Percentiles rank a stretch among this genome's conserved stretches.
phyloP scores from a whole-genome alignment of 805 yeast genomes.

The Lipomyces orientalis region DNA sequence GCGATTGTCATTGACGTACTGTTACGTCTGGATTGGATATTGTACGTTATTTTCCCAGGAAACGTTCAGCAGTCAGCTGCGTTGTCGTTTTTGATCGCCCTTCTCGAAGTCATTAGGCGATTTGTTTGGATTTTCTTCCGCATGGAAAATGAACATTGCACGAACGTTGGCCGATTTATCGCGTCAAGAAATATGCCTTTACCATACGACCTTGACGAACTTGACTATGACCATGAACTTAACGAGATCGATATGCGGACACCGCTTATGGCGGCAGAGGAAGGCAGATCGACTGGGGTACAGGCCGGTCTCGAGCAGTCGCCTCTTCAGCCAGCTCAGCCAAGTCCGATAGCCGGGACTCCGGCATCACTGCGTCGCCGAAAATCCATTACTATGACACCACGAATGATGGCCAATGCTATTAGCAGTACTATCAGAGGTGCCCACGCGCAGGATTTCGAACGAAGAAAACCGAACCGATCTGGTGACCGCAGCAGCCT shows the following conservation, averaged over 20 bases:
- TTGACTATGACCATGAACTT: slow-evolving; percentile 42
- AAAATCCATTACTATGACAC: slow-evolving; percentile 26
- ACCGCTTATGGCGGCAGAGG: slow-evolving; percentile 37
- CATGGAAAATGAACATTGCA: slow-evolving; percentile 94
- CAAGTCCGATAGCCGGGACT: slow-evolving; percentile 12
- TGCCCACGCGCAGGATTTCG: slow-evolving; percentile 88
- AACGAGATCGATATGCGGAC: slow-evolving; percentile 20
- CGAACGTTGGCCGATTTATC: slow-evolving; percentile 82
- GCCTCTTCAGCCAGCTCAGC: background rate
- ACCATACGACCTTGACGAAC: slow-evolving; percentile 66
- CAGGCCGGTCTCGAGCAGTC: background rate
- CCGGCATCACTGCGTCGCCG: slow-evolving; percentile 30
- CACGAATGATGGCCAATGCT: slow-evolving; percentile 33
- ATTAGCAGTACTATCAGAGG: slow-evolving; percentile 43
- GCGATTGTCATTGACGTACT: slow-evolving; percentile 77
- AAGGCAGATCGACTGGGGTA: slow-evolving; percentile 22
- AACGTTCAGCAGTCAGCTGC: slow-evolving; percentile 87
- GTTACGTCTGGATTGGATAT: slow-evolving; percentile 89
- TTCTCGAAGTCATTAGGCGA: slow-evolving; percentile 82
- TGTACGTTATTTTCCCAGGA: slow-evolving; percentile 76
- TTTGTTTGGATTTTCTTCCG: slow-evolving; percentile 90
- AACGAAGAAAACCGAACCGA: slow-evolving; percentile 56
- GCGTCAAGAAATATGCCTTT: slow-evolving; percentile 87
- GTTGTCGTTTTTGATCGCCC: slow-evolving; percentile 80
- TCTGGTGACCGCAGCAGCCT: slow-evolving; percentile 45